A percentile compares a stretch with the other conserved stretches of the same genome.
phyloP scores from a whole-genome alignment of 2,329 filamentous ascomycete genomes.

The Hypomyces rosellus region DNA sequence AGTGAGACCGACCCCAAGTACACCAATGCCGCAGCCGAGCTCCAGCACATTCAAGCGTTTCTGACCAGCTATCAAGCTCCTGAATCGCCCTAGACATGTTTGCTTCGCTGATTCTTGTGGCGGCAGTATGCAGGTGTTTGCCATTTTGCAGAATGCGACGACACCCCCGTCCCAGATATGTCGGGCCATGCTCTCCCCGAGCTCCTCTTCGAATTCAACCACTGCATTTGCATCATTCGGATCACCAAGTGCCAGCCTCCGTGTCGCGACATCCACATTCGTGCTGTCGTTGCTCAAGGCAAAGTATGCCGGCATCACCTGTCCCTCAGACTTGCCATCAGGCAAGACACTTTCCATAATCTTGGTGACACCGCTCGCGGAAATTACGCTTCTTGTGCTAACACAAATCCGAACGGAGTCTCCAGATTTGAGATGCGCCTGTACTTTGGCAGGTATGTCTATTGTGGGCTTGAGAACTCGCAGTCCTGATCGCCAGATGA shows the following conservation, averaged over 20 bases:
- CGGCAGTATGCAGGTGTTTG: conserved; percentile 22
- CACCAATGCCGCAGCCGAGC: conserved; percentile 51
- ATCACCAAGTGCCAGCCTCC: conserved; percentile 24
- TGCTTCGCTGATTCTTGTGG: conserved; percentile 20
- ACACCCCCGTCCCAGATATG: conserved; percentile 55
- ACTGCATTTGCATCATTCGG: conserved; percentile 16
- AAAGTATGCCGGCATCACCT: conserved; percentile 40
- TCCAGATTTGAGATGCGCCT: conserved; percentile 20
- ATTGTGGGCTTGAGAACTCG: conserved; percentile 33
- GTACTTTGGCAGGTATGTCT: conserved; percentile 22
- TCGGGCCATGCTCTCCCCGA: conserved; percentile 54
- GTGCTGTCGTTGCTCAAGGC: conserved; percentile 21
- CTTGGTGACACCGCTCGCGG: conserved; percentile 20
- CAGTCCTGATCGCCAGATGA: conserved; percentile 30
- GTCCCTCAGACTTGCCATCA: conserved; percentile 21
- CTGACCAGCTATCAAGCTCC: conserved; percentile 21
- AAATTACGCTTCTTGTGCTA: conserved; percentile 16
- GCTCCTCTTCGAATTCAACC: conserved; percentile 47
- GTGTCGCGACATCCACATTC: conserved; percentile 21
- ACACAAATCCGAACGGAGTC: conserved; percentile 24
- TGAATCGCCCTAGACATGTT: conserved; percentile 25
- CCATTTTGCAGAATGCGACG: conserved; percentile 32
- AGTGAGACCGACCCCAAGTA: conserved; percentile 46
- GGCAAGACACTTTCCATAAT: conserved; percentile 17
- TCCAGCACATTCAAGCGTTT: conserved; percentile 41